Evolutionary conservation across 139 green algal species (phyloP).

Genomic region (Deuterostichococcus epilithicus): DNA sequence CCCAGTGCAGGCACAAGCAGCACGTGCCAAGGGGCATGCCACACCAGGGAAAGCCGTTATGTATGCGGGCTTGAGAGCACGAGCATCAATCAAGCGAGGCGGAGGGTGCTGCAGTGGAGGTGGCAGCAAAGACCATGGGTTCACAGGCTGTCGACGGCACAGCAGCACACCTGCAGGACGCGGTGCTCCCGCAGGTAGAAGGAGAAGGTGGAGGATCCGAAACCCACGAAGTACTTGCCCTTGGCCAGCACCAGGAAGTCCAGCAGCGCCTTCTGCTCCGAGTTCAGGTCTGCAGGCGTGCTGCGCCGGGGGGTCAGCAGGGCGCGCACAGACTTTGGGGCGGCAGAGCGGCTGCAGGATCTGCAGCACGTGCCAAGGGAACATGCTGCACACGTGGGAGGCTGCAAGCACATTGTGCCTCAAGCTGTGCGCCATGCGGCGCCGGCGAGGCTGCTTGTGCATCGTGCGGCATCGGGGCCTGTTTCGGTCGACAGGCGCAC

Average conservation of each 20-base stretch:
- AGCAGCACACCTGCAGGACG: slow-evolving; percentile 13
- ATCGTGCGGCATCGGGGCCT: too few relatives aligned
- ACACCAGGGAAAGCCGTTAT: background rate
- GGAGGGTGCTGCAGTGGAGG: background rate
- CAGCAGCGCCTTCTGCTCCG: slow-evolving; percentile 65
- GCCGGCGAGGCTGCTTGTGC: too few relatives aligned
- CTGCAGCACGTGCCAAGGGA: too few relatives aligned
- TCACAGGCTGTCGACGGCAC: background rate
- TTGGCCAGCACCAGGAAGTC: slow-evolving; percentile 65
- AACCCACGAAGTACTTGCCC: slow-evolving; percentile 53
- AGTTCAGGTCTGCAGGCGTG: slow-evolving; percentile 39
- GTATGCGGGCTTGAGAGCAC: background rate
- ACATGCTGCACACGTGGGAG: too few relatives aligned
- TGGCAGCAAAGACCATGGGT: background rate
- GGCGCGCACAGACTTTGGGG: too few relatives aligned
- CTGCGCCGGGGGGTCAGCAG: too few relatives aligned
- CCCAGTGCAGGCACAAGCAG: too few relatives aligned
- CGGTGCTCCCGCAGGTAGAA: slow-evolving; percentile 58
- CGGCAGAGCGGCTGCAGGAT: too few relatives aligned
- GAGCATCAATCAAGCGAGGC: background rate
- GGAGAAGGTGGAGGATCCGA: slow-evolving; percentile 63
- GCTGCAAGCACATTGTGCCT: too few relatives aligned
- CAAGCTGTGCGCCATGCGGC: too few relatives aligned
- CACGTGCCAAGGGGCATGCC: slow-evolving; percentile 25
- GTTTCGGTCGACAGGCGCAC: background rate